phyloP scores from a whole-genome alignment of 108 stramenopile genomes.

The Schizochytrium sp. region DNA sequence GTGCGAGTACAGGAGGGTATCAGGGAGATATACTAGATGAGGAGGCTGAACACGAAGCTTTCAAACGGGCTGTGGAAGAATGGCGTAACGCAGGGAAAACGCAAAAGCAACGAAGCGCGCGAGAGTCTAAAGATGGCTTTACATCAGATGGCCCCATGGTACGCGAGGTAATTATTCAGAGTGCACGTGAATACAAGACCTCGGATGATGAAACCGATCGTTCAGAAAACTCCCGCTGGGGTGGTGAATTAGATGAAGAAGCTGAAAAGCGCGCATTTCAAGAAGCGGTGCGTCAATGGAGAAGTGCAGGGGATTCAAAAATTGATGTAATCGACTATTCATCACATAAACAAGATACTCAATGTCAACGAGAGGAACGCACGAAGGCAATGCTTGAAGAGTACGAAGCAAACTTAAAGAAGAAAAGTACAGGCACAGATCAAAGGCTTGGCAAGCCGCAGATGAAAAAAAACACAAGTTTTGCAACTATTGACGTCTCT shows the following conservation, averaged over 20 bases:
- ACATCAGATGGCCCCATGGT: background rate
- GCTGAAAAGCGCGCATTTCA: conserved; percentile 44
- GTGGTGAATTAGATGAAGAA: conserved; percentile 9
- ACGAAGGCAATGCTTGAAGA: background rate
- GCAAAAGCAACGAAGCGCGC: background rate
- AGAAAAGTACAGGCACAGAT: background rate
- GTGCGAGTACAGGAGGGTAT: background rate
- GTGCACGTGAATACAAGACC: background rate
- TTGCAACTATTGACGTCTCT: background rate
- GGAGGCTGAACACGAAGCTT: conserved; percentile 43
- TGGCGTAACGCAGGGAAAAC: conserved; percentile 29
- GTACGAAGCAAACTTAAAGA: conserved; percentile 28
- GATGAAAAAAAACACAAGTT: background rate
- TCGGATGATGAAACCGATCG: background rate
- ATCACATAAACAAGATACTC: background rate
- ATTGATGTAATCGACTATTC: background rate
- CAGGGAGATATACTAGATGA: conserved; percentile 20
- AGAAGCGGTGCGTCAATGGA: conserved; percentile 25
- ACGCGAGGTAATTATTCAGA: background rate
- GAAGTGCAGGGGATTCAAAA: background rate
- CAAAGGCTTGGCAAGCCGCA: background rate
- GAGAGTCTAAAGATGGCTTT: background rate
- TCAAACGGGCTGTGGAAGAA: conserved; percentile 44
- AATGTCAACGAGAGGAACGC: background rate
- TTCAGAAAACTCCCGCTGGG: background rate